Base-by-base conservation (phyloP, 768 basidiomycete genomes). In the Suillus clintonianus region DNA sequence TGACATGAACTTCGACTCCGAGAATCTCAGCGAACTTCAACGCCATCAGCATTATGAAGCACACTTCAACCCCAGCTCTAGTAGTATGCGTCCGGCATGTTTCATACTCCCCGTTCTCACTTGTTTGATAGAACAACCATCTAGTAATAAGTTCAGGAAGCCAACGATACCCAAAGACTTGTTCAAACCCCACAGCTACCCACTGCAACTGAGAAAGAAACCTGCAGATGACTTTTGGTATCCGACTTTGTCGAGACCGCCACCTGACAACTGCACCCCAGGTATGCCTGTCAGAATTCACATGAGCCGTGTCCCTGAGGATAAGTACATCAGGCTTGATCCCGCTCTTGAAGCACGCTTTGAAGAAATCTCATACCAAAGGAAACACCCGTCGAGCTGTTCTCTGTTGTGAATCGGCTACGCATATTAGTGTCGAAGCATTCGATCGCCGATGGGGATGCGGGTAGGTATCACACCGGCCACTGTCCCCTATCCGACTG, bases 391-490 rank as follows among this genome's bases (percentile, higher is more conserved):
- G 77, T 14, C 80, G 85, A 34, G 91, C 89, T 1, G 85, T 83
- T 11, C 77, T 95, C 57, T 92, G 92, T 69, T 80, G 83, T 62
- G 86, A 87, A 17, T 75, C 76, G 42, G 82, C 83, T 1, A 87
- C 91, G 3, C 86, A 92, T 69, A 79, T 91, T 57, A 68, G 70
- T 19, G 76, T 78, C 39, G 87, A 90, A 71, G 10, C 62, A 0
- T 92, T 88, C 82, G 92, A 95, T 70, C 66, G 67, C 11, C 59
- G 62, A 1, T 95, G 92, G 92, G 92, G 92, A 15, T 91, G 90
- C 67, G 90, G 89, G 89, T 84, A 70, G 63, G 83, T 76, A 57
- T 60, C 19, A 63, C 62, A 39, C 17, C 41, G 47, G 53, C 55
- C n/a, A 34, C 19, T 58, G 22, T 27, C 11, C 36, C 17, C 17